Evolutionary conservation across 2,329 filamentous ascomycete genomes (phyloP).

Genomic region (Lachnellula arida): DNA sequence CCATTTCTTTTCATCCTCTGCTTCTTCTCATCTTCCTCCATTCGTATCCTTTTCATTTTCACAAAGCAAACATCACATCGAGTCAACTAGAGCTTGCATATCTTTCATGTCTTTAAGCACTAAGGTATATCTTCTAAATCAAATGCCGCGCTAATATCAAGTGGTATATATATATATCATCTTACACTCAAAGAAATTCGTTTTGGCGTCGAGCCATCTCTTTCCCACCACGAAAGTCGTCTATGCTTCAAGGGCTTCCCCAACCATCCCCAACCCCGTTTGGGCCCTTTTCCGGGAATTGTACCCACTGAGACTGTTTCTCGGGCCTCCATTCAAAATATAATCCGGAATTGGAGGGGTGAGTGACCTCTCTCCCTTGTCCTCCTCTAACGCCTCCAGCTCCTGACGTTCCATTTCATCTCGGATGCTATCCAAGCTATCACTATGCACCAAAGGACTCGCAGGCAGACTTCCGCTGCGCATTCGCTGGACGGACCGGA

Average conservation of each 20-base stretch:
- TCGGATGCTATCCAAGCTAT: constrained; percentile 43
- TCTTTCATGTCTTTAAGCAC: constrained; percentile 20
- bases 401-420: constrained; percentile 28
- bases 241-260: constrained; percentile 17
- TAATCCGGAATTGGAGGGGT: constrained; percentile 59
- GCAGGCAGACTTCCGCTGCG: constrained; percentile 51
- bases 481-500: constrained; percentile 48
- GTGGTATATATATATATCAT: constrained; percentile 31
- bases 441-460: constrained; percentile 47
- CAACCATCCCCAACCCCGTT: constrained; percentile 20
- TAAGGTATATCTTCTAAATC: constrained; percentile 26
- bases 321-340: constrained; percentile 50
- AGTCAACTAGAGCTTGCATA: not conserved
- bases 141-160: constrained; percentile 30
- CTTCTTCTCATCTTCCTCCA: not conserved
- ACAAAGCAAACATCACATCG: too few species aligned
- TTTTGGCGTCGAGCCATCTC: constrained; percentile 24
- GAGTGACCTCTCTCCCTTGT: constrained; percentile 42
- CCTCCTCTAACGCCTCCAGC: constrained; percentile 15
- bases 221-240: constrained; percentile 15
- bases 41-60: too few species aligned
- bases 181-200: constrained; percentile 26
- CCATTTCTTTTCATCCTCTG: too few species aligned
- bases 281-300: constrained; percentile 27
- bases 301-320: constrained; percentile 46